Evolutionary conservation across 1,139 yeast genomes (phyloP).

Genomic region (Suhomyces kunorum): DNA sequence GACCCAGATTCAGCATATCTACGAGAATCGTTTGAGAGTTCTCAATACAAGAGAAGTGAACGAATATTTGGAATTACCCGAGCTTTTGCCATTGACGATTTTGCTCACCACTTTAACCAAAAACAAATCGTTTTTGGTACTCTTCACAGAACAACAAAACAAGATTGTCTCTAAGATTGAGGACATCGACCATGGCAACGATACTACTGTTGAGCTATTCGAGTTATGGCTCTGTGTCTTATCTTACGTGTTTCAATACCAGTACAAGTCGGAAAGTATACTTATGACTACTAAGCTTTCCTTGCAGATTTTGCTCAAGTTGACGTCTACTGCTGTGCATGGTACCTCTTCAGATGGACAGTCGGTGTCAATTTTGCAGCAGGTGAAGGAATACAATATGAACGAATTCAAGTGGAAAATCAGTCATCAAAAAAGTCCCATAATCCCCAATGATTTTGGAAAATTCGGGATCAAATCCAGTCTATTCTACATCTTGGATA

Average conservation of each 20-base stretch:
- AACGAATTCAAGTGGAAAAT: constrained; percentile 46
- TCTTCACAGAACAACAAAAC: constrained; percentile 22
- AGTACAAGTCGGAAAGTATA: constrained; percentile 29
- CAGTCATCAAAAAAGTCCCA: constrained; percentile 42
- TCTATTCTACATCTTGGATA: constrained; percentile 40
- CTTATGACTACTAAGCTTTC: constrained; percentile 28
- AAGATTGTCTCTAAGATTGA: constrained; percentile 18
- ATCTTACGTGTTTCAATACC: constrained; percentile 42
- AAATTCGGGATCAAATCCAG: constrained; percentile 31
- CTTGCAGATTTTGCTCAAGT: constrained; percentile 25
- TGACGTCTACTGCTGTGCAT: constrained; percentile 23
- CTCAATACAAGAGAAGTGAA: constrained; percentile 14
- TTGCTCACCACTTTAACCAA: constrained; percentile 21
- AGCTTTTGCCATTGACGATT: constrained; percentile 30
- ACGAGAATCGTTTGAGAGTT: constrained; percentile 19
- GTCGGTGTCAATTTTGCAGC: constrained; percentile 13
- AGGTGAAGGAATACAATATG: constrained; percentile 25
- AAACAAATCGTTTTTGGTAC: constrained; percentile 25
- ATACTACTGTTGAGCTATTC: constrained; percentile 25
- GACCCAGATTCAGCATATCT: constrained; percentile 22
- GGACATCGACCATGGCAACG: constrained; percentile 19
- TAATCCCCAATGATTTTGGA: constrained; percentile 31
- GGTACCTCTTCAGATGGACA: constrained; percentile 6
- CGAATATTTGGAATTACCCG: constrained; percentile 20
- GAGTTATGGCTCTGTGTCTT: constrained; percentile 41